phyloP scores from a whole-genome alignment of 169 alveolate species.

The Eimeria zaria region DNA sequence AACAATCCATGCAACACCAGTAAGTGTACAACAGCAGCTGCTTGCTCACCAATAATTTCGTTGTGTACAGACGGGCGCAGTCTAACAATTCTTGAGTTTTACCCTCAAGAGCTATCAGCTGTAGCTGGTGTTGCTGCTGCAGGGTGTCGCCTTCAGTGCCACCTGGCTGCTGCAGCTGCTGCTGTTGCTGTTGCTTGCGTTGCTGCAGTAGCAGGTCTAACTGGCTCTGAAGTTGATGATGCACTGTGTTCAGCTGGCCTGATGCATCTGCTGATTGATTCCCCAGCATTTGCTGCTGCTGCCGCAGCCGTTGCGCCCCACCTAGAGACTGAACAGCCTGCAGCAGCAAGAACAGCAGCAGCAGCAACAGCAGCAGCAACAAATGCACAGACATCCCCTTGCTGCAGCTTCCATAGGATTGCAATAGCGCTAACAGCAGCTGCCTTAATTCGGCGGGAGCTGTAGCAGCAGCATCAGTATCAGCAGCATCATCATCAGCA shows the following conservation, averaged over 20 bases:
- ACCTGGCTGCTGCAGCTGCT: background rate
- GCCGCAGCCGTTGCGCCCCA: conserved; percentile 69
- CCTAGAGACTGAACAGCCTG: conserved; percentile 70
- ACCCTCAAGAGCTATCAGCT: conserved; percentile 19
- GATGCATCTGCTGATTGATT: conserved; percentile 27
- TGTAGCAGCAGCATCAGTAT: too few relatives aligned
- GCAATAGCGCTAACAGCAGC: conserved; percentile 8
- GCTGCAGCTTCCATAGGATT: background rate
- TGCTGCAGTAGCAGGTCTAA: conserved; percentile 39
- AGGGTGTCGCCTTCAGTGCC: background rate
- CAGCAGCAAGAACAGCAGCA: conserved; percentile 32
- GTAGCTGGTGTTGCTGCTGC: background rate
- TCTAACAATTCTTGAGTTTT: conserved; percentile 6
- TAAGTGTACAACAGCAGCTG: conserved; percentile 14
- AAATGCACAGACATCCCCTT: background rate
- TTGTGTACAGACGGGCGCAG: conserved; percentile 39
- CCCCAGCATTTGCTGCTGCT: conserved; percentile 47
- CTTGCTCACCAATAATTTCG: conserved; percentile 35
- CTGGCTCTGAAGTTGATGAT: conserved; percentile 52
- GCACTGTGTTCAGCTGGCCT: conserved; percentile 50
- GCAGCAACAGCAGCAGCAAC: background rate
- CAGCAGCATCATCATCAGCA: background rate
- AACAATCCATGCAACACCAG: background rate
- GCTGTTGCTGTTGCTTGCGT: conserved; percentile 19
- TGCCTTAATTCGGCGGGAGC: too few relatives aligned